Base-by-base conservation (phyloP, 1,139 yeast genomes). In the Taphrina flavorubra region DNA sequence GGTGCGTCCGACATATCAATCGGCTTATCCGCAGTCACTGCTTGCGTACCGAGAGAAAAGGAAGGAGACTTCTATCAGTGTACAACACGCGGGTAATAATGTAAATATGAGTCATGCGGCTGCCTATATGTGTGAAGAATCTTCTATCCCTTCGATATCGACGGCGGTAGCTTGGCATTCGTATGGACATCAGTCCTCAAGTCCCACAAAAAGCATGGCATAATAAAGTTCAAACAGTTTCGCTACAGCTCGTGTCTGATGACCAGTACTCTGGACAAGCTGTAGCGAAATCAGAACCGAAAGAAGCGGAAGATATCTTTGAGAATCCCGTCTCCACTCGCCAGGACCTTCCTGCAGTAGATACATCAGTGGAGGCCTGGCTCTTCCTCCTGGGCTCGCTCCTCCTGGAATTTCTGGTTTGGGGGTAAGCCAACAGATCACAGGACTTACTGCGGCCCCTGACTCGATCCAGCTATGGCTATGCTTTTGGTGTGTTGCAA, bases 401-500 rank as follows among this genome's bases (percentile, higher is more conserved):
- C 6, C 51, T 51, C n/a, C 65, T 62, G 49, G 65, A 62, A 51
- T 51, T 62, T 34, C 58, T 62, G n/a, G 57, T 62, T n/a, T 62
- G 65, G 65, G 65, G 65, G 40, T 49, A 34, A 53, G 58, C 16
- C 14, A 25, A 25, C 31, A 2, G 31, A 25, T 25, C 31, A 25
- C 31, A 25, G 31, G 31, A 25, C 31, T 25, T 25, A 25, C 31
- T 4, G 31, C 31, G 31, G 31, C 4, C 5, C 16, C 14, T 42
- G 16, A 42, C 31, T 25, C 31, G 31, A 25, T 14, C 6, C 42
- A 53, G 58, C 11, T 56, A 56, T n/a, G 65, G 59, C 1, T 62
- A 51, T 51, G 56, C 65, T 25, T 62, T 62, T 7, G 65, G 65
- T 40, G 57, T 62, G 20, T 39, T 62, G n/a, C 65, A 62, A 20